phyloP scores from a whole-genome alignment of 257 asterid species.

The Solanum bulbocastanum region DNA sequence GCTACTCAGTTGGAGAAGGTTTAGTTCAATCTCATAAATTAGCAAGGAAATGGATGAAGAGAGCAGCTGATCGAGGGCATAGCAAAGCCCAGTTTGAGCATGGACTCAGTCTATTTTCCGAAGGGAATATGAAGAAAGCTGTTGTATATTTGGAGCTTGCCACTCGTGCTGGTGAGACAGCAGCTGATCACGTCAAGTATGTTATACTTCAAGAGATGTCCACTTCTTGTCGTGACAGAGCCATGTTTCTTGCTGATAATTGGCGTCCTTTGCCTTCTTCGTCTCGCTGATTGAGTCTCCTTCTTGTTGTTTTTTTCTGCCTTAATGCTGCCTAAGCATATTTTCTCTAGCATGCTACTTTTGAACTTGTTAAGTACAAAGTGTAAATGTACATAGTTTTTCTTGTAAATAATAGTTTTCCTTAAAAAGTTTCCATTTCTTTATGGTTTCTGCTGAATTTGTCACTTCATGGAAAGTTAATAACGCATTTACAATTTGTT shows the following conservation, averaged over 20 bases:
- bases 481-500: too few species aligned
- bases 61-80: conserved; percentile 89
- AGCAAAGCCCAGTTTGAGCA: conserved; percentile 89
- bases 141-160: conserved; percentile 90
- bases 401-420: not conserved
- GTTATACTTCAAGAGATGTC: conserved; percentile 63
- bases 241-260: conserved; percentile 45
- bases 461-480: not conserved
- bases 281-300: not conserved
- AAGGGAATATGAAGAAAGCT: conserved; percentile 91
- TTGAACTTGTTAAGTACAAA: not conserved
- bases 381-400: not conserved
- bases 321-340: not conserved
- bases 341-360: not conserved
- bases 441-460: not conserved
- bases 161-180: conserved; percentile 63
- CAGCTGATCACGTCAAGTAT: conserved; percentile 62
- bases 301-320: not conserved
- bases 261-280: conserved; percentile 68
- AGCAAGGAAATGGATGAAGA: conserved; percentile 94
- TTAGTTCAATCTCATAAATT: conserved; percentile 40
- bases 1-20: conserved; percentile 83
- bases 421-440: not conserved
- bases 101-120: conserved; percentile 72
- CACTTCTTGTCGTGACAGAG: conserved; percentile 40